Conservation (phyloP, 2,329 filamentous ascomycete species). For the Claviceps lovelessii region DNA sequence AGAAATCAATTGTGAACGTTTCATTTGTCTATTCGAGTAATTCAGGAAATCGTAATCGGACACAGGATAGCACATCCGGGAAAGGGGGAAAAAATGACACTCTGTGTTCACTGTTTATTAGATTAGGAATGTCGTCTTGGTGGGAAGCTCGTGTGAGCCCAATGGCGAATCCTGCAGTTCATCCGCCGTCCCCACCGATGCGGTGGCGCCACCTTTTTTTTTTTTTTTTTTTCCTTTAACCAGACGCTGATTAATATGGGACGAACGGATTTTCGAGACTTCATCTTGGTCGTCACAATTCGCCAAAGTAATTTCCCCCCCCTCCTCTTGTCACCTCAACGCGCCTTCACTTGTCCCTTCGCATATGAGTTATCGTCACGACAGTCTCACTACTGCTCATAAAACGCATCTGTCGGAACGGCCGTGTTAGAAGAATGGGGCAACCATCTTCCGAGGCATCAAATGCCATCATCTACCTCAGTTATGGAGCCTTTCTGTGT, state of each 20-base stretch:
- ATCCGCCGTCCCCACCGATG: background rate
- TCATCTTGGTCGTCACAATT: background rate
- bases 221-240: background rate
- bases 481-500: conserved; percentile 65
- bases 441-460: conserved; percentile 62
- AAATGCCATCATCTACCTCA: conserved; percentile 71
- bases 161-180: background rate
- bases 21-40: conserved; percentile 1
- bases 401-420: background rate
- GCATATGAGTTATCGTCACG: background rate
- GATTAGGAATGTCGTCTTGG: background rate
- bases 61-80: conserved; percentile 3
- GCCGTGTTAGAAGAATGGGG: conserved; percentile 42
- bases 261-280: background rate
- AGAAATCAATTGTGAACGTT: background rate
- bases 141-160: too few relatives aligned
- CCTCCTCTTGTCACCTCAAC: background rate
- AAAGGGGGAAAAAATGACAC: background rate
- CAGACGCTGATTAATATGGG: background rate
- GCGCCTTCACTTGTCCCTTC: background rate
- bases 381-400: background rate
- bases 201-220: background rate
- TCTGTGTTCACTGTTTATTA: background rate
- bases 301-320: background rate
- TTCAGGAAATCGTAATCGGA: conserved; percentile 5